Evolutionary conservation across 257 asterid genomes (phyloP).

Genomic region (Avicennia marina): DNA sequence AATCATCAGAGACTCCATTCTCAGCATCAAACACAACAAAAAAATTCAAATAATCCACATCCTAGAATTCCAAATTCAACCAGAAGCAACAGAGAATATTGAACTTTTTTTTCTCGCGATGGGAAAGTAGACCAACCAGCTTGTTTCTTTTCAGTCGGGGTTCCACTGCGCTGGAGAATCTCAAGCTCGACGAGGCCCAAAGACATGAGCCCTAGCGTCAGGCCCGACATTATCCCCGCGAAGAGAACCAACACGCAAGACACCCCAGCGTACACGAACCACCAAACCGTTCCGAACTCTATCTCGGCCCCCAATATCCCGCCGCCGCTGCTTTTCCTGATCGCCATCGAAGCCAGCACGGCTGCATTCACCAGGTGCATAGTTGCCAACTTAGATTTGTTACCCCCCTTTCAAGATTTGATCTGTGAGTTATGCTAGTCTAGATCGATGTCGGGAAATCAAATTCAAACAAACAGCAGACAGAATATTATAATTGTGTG

Average conservation of each 20-base stretch:
- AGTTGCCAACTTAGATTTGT: background rate
- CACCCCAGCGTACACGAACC: conserved; percentile 74
- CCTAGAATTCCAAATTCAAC: background rate
- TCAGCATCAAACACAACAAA: too few species aligned
- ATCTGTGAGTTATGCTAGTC: too few species aligned
- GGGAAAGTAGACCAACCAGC: conserved; percentile 38
- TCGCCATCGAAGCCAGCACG: conserved; percentile 43
- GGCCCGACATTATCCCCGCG: conserved; percentile 94
- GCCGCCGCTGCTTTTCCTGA: conserved; percentile 22
- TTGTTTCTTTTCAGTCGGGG: conserved; percentile 74
- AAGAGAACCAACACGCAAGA: conserved; percentile 74
- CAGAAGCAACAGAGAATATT: background rate
- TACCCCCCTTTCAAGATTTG: too few species aligned
- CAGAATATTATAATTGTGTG: too few species aligned
- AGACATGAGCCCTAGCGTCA: conserved; percentile 89
- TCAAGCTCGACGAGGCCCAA: conserved; percentile 91
- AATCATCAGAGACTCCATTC: too few species aligned
- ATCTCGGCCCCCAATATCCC: conserved; percentile 57
- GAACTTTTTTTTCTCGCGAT: background rate
- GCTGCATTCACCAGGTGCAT: conserved; percentile 62
- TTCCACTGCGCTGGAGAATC: conserved; percentile 90
- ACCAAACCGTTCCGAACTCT: conserved; percentile 70
- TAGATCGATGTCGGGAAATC: too few species aligned
- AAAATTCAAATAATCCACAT: too few species aligned
- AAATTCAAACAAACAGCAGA: too few species aligned